A percentile compares a stretch with the other conserved stretches of the same genome.
Conservation (phyloP, 225 moss, liverwort and hornwort species). For the Sphagnum contortum region DNA sequence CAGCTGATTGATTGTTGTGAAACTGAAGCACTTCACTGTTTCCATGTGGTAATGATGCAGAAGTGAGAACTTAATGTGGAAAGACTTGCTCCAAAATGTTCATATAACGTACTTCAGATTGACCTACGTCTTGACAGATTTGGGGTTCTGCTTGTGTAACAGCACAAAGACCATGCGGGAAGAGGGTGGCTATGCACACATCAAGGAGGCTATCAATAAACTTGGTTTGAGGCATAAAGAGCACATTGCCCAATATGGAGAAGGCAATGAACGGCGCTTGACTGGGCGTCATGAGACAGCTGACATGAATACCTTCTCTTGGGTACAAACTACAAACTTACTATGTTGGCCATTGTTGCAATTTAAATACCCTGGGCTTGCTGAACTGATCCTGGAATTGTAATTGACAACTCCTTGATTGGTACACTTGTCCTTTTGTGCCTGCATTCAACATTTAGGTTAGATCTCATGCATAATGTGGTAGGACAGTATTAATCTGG, state of each 20-base stretch:
- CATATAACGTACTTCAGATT: too few species aligned
- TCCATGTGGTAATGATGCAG: background rate
- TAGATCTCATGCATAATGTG: too few species aligned
- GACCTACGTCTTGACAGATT: too few species aligned
- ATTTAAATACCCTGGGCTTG: background rate
- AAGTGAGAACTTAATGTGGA: too few species aligned
- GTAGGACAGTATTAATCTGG: too few species aligned
- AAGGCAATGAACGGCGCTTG: conserved; percentile 18
- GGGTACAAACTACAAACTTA: background rate
- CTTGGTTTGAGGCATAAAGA: conserved; percentile 18
- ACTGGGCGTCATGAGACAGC: conserved; percentile 27
- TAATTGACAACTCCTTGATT: too few species aligned
- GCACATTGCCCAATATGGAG: conserved; percentile 19
- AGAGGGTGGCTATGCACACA: conserved; percentile 15
- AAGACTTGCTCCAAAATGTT: too few species aligned
- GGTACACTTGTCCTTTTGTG: too few species aligned
- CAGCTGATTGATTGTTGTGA: too few species aligned
- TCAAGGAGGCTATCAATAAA: conserved; percentile 17
- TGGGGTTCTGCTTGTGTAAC: too few species aligned
- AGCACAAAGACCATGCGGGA: conserved; percentile 3
- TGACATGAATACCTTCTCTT: conserved; percentile 13
- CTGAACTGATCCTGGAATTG: too few species aligned
- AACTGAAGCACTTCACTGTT: background rate
- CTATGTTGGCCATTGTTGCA: background rate
- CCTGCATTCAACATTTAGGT: too few species aligned